Evolutionary conservation across 441 rosid genomes (phyloP).

Genomic region (Euphorbia neoarborescens): DNA sequence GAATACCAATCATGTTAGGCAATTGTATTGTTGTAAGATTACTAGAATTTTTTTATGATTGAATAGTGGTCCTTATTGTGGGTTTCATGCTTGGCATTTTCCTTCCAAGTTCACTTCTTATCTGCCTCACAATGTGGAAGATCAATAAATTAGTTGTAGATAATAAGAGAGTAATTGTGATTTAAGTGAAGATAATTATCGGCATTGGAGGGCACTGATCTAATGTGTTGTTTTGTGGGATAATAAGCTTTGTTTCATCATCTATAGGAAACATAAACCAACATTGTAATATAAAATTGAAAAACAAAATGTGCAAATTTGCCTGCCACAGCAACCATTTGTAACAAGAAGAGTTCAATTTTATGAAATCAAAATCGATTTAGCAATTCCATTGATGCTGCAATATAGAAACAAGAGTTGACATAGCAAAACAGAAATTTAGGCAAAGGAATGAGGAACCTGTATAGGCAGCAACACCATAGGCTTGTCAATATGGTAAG

Average conservation of each 20-base stretch:
- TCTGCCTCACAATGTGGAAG: constrained; percentile 34
- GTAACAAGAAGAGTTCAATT: too few relatives aligned
- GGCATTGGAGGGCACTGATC: constrained; percentile 48
- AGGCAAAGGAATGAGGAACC: too few relatives aligned
- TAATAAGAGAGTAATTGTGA: constrained; percentile 2
- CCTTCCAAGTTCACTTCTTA: constrained; percentile 46
- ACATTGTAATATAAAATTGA: too few relatives aligned
- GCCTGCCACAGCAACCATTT: too few relatives aligned
- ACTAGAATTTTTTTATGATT: constrained; percentile 9
- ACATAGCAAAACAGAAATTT: too few relatives aligned
- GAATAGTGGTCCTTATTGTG: constrained; percentile 54
- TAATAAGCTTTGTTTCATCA: constrained; percentile 41
- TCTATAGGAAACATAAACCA: too few relatives aligned
- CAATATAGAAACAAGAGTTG: too few relatives aligned
- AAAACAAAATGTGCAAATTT: too few relatives aligned
- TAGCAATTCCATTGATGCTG: too few relatives aligned
- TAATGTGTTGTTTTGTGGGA: constrained; percentile 52
- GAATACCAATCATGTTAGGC: constrained; percentile 14
- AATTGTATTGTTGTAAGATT: constrained; percentile 10
- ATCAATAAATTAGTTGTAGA: constrained; percentile 21
- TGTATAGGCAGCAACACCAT: too few relatives aligned
- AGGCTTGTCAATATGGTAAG: too few relatives aligned
- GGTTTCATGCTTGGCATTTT: constrained; percentile 87
- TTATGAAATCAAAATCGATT: too few relatives aligned
- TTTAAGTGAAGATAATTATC: constrained; percentile 32